Evolutionary conservation across 257 asterid species (phyloP), one percentile per base, ranked within the genome.

Genomic region (Solanum habrochaites): DNA sequence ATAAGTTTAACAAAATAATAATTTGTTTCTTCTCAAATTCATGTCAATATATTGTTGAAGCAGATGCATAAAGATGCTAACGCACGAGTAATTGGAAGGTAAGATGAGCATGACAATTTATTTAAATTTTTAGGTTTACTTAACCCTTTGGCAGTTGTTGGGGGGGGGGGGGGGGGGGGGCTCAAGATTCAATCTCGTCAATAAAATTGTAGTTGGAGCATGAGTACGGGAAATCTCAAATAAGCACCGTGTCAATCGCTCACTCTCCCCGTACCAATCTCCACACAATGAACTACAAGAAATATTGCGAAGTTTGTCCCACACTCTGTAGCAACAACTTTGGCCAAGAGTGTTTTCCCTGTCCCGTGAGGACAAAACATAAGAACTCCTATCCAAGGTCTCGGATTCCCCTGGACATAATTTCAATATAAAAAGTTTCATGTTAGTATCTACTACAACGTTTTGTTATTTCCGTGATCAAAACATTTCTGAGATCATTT

Each of bases 261-360:
- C 99, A 90, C 98, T 97, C 88, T 97, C 99, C n/a, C 99, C 98
- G 82, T 98, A 98, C 98, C 98, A 95, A 88, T 97, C 95, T 73
- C 96, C 93, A 32, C 32, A 31, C 32, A 31, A 31, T 2, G 32
- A 31, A 31, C 60, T 98, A 86, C 99, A 95, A 89, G 99, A 95
- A 90, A 97, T 98, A 74, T 95, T 97, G 87, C 95, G 93, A 90
- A 97, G 99, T 94, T 94, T 20, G 99, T 95, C 85, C 99, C 97
- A 43, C 99, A 95, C 92, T 95, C 97, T 20, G 97, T 97, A 77
- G 99, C 99, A 45, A 95, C 99, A 37, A 96, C 98, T 93, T 97
- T 97, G 64, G 99, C 98, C 86, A 97, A 94, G 86, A 94, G 99
- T 58, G 98, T 95, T 92, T 95, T 95, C 80, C 99, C 98, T 29